Base-by-base conservation (phyloP, 1,284 basidiomycete species). In the Sparassis latifolia region DNA sequence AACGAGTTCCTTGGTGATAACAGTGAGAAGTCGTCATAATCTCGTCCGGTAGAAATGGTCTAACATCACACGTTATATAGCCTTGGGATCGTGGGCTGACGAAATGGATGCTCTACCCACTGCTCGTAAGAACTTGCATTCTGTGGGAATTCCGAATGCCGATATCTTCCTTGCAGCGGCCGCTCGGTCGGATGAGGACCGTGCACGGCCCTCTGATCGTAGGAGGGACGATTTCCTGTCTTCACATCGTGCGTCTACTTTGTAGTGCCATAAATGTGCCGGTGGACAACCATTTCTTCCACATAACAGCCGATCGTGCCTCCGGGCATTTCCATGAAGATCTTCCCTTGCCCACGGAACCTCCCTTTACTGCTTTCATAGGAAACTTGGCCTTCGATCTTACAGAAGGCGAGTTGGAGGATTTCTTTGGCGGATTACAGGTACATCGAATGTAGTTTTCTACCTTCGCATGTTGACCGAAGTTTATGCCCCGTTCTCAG, bases 381-480 rank as follows among this genome's bases (percentile, higher is more conserved):
- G 97, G 96, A 51, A 99, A 99, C 71, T 76, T 99, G 48, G 80
- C 92, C 2, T 99, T 97, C 61, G 97, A 99, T 71, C 80, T 93
- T 44, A 84, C 83, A 20, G 94, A 97, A 62, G 66, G 66, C 5
- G 93, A 98, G 60, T 71, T 99, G 41, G 86, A 83, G 52, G 76
- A 77, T 33, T 97, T 94, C 69, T 97, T 97, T 61, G 70, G 67
- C 51, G 74, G 76, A 47, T 70, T 75, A 50, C 76, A 81, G 73
- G 89, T 88, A 56, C 51, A 75, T 69, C 20, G 4, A 37, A 29
- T 28, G 28, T 41, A 29, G 49, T 28, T 7, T 27, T 12, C 20
- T 9, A n/a, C 9, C n/a, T n/a, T n/a, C 35, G 35, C 7, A 38
- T 38, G 35, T 38, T 7, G 35, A n/a, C 9, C 35, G 7, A 38